Percentiles rank a stretch among this genome's conserved stretches.
Conservation (phyloP, 352 stramenopile genomes). For the Phytophthora sp. region DNA sequence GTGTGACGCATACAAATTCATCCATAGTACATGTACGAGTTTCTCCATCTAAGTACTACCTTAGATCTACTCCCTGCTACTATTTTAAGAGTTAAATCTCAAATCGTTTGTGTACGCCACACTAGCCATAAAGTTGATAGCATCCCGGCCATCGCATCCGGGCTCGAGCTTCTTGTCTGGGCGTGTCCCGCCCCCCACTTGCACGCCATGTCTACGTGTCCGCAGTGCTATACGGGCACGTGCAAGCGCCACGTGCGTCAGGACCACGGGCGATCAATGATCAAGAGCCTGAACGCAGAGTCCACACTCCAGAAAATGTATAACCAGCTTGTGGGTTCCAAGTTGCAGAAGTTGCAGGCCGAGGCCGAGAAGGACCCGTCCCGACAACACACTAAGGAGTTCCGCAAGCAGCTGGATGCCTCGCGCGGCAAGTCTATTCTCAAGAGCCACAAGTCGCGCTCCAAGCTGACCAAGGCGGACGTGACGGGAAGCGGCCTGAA, state of each 20-base stretch:
- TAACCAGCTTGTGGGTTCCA: constrained; percentile 68
- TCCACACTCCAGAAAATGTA: constrained; percentile 82
- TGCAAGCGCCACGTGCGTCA: constrained; percentile 66
- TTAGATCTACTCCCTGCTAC: no score
- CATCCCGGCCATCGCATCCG: no score
- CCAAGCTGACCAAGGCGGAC: constrained; percentile 28
- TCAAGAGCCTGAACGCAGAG: constrained; percentile 56
- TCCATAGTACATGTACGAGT: no score
- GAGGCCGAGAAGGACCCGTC: constrained; percentile 53
- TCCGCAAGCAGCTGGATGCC: constrained; percentile 69
- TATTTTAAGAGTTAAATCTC: no score
- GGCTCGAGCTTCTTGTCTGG: no score
- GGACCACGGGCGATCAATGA: constrained; percentile 68
- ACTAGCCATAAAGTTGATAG: no score
- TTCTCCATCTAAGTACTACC: no score
- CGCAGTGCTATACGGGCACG: constrained; percentile 83
- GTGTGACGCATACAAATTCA: no score
- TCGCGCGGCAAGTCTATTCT: constrained; percentile 70
- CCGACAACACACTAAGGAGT: constrained; percentile 47
- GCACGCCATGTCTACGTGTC: constrained; percentile 81
- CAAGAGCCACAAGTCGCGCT: constrained; percentile 52
- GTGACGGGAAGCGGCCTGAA: constrained; percentile 62
- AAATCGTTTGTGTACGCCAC: no score
- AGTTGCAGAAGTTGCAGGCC: constrained; percentile 76
- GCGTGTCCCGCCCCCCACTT: no score